phyloP scores from a whole-genome alignment of 129 eudicot species.

The Flaveria bidentis region DNA sequence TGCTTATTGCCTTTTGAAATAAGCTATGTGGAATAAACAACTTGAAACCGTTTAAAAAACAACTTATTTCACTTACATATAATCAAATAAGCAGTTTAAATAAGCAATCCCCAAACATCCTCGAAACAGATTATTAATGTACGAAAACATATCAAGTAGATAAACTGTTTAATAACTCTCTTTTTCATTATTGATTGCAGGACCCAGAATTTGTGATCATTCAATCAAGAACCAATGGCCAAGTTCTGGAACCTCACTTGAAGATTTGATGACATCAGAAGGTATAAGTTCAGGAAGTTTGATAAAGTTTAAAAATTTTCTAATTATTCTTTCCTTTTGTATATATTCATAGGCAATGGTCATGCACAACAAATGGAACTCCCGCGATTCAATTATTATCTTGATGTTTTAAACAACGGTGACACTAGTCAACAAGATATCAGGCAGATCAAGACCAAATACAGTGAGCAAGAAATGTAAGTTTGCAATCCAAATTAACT shows the following conservation, averaged over 20 bases:
- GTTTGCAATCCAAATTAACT: neutral
- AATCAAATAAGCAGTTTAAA: neutral
- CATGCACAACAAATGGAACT: conserved; percentile 43
- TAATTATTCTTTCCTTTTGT: neutral
- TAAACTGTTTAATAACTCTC: neutral
- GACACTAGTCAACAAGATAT: conserved; percentile 41
- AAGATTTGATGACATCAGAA: conserved; percentile 51
- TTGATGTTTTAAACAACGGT: conserved; percentile 52
- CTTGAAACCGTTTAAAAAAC: neutral
- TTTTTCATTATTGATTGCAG: conserved; percentile 27
- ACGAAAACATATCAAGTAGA: neutral
- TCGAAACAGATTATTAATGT: no score
- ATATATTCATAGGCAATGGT: conserved; percentile 9
- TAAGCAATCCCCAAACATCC: no score
- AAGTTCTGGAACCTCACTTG: conserved; percentile 45
- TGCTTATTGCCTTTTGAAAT: neutral
- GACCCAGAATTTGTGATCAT: conserved; percentile 42
- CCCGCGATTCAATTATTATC: conserved; percentile 44
- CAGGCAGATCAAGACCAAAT: conserved; percentile 46
- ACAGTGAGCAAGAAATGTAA: conserved; percentile 60
- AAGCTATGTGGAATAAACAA: neutral
- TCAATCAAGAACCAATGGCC: conserved; percentile 35
- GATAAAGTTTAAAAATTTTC: neutral
- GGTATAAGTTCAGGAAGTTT: conserved; percentile 34
- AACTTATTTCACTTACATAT: neutral